phyloP scores from a whole-genome alignment of 306 rosid genomes.

The Rosa persica region DNA sequence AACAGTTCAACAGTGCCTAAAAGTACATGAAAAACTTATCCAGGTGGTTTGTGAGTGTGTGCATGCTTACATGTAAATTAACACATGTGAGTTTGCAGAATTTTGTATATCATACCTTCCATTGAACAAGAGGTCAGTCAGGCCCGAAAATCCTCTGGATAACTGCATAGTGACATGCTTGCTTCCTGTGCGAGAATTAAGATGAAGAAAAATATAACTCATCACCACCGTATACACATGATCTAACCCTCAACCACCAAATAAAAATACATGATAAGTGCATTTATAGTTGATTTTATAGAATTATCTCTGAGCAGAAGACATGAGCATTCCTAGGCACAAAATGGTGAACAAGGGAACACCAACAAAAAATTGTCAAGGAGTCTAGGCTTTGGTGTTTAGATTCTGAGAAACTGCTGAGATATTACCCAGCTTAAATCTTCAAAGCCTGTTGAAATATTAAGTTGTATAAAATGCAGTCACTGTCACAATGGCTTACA shows the following conservation, averaged over 20 bases:
- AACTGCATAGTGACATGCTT: slow-evolving; percentile 70
- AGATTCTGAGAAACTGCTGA: background rate
- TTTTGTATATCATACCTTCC: slow-evolving; percentile 54
- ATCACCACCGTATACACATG: slow-evolving; percentile 7
- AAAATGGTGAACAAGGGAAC: background rate
- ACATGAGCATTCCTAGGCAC: background rate
- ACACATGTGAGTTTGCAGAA: background rate
- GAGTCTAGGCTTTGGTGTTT: background rate
- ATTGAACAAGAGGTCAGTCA: slow-evolving; percentile 69
- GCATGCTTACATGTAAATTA: background rate
- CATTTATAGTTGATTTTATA: background rate
- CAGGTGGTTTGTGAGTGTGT: background rate
- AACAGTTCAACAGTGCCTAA: background rate
- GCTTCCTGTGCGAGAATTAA: slow-evolving; percentile 42
- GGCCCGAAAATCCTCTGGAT: slow-evolving; percentile 66
- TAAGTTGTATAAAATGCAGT: background rate
- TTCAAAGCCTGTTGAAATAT: background rate
- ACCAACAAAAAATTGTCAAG: background rate
- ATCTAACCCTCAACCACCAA: background rate
- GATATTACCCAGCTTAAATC: background rate
- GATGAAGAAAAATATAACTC: background rate
- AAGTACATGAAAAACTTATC: background rate
- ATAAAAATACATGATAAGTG: background rate
- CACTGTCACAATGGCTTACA: background rate
- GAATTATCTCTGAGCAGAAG: background rate